These are phyloP conservation scores for Crithidia bombi DNA, from an alignment of 208 protist species.

Conservation along the genomic window DNA sequence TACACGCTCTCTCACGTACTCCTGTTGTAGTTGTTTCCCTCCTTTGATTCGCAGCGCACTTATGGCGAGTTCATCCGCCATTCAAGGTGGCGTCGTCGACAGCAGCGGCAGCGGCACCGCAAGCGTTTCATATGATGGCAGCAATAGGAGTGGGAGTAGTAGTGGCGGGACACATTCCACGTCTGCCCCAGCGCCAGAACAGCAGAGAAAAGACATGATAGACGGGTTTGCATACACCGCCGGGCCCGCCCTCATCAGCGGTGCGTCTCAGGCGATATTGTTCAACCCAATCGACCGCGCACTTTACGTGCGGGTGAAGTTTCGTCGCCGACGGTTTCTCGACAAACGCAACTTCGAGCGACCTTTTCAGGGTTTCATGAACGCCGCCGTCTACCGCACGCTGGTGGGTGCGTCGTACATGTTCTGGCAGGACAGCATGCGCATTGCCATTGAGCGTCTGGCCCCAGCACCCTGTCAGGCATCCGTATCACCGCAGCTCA, in stretches of 20 bases:
- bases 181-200: background rate
- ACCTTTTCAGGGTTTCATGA: constrained; percentile 91
- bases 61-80: background rate
- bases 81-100: background rate
- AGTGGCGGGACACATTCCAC: background rate
- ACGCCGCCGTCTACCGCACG: constrained; percentile 89
- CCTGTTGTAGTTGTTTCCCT: background rate
- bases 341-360: constrained; percentile 89
- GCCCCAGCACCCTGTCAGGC: constrained; percentile 54
- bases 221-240: constrained; percentile 65
- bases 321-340: constrained; percentile 70
- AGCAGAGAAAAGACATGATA: background rate
- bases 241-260: constrained; percentile 70
- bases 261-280: constrained; percentile 83
- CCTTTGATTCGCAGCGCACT: background rate
- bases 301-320: constrained; percentile 88
- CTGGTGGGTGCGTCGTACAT: constrained; percentile 88
- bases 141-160: background rate
- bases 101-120: background rate
- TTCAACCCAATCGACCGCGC: constrained; percentile 92
- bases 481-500: constrained; percentile 60
- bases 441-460: constrained; percentile 61
- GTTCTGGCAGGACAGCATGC: constrained; percentile 88
- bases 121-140: background rate
- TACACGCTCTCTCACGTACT: too few species aligned